phyloP scores from a whole-genome alignment of 1,284 basidiomycete genomes.

The Spongiforma sp. region DNA sequence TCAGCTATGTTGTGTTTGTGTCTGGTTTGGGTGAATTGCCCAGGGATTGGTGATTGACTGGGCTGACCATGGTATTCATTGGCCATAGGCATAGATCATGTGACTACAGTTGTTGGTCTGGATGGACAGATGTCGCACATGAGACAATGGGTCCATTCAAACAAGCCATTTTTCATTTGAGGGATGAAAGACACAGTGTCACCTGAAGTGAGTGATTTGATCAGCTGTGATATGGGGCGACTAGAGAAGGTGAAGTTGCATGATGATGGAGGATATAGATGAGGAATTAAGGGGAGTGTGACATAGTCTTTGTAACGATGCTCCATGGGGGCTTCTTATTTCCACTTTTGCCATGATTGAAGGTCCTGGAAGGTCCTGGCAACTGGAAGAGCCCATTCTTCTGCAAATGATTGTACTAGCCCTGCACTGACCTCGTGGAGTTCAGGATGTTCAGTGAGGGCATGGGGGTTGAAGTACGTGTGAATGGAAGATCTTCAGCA shows the following conservation, averaged over 20 bases:
- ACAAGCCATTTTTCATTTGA: neutral
- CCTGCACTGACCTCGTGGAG: neutral
- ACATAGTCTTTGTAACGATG: neutral
- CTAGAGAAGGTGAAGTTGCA: neutral
- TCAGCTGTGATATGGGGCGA: neutral
- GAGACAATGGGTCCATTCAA: neutral
- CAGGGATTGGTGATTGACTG: too few relatives aligned
- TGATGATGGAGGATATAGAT: neutral
- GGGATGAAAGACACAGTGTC: neutral
- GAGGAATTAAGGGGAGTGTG: neutral
- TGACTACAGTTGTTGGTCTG: too few relatives aligned
- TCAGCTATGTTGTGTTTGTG: too few relatives aligned
- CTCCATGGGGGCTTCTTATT: neutral
- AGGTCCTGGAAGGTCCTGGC: neutral
- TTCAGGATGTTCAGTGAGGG: neutral
- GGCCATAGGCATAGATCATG: too few relatives aligned
- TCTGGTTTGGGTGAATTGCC: too few relatives aligned
- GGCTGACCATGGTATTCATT: too few relatives aligned
- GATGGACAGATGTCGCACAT: neutral
- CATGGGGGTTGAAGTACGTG: neutral
- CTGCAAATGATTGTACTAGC: neutral
- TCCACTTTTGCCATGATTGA: neutral
- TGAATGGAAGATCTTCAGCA: neutral
- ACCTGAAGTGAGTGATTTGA: neutral
- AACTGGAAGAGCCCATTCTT: neutral